phyloP scores from a whole-genome alignment of 345 rosid species.

The Murraya koenigii region DNA sequence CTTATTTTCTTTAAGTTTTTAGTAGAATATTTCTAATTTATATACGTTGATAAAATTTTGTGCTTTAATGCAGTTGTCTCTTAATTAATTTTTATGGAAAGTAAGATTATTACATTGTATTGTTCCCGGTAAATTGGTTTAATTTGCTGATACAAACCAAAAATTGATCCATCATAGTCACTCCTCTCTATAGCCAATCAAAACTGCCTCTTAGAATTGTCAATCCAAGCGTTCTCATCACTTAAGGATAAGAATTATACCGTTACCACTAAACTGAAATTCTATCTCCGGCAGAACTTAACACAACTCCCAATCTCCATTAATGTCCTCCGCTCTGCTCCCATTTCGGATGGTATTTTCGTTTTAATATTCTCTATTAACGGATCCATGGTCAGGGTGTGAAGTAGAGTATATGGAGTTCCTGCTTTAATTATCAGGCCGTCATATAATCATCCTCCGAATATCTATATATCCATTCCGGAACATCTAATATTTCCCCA shows the following conservation, averaged over 20 bases:
- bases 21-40: no score
- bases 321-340: no score
- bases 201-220: not conserved
- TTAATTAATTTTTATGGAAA: no score
- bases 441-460: not conserved
- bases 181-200: not conserved
- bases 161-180: not conserved
- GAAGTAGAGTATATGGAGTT: not conserved
- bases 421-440: constrained; percentile 12
- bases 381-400: not conserved
- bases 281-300: not conserved
- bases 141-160: no score
- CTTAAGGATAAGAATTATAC: not conserved
- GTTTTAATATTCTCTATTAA: not conserved
- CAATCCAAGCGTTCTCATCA: not conserved
- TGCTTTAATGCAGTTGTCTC: no score
- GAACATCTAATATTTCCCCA: not conserved
- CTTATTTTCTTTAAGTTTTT: no score
- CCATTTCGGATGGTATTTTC: not conserved
- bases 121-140: no score
- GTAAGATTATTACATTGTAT: no score
- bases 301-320: not conserved
- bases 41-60: no score
- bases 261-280: no score
- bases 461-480: not conserved